Evolutionary conservation across 108 stramenopile species (phyloP).

Genomic region (Hondaea fermentalgiana): DNA sequence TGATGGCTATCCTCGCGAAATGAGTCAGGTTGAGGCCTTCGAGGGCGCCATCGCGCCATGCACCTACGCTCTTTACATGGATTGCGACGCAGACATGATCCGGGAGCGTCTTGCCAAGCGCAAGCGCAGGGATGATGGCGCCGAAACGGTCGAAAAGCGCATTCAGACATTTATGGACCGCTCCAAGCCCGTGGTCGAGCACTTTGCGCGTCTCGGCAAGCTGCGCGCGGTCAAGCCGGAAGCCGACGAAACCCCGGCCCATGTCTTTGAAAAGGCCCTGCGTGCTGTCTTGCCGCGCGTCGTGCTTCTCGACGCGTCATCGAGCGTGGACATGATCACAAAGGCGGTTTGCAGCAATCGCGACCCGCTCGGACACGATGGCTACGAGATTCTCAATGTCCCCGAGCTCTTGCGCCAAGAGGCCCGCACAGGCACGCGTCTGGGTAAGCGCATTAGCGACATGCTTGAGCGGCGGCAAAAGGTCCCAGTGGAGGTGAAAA

Average conservation of each 20-base stretch:
- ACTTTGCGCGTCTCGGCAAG: neutral
- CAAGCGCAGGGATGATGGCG: constrained; percentile 49
- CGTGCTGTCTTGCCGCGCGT: constrained; percentile 43
- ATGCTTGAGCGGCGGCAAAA: constrained; percentile 75
- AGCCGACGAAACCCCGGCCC: neutral
- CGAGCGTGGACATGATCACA: constrained; percentile 74
- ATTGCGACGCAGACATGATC: constrained; percentile 28
- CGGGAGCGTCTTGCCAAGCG: constrained; percentile 39
- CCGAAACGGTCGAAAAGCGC: constrained; percentile 42
- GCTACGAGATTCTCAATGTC: constrained; percentile 73
- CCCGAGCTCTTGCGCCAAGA: constrained; percentile 82
- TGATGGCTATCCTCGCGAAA: constrained; percentile 73
- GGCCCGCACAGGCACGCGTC: constrained; percentile 59
- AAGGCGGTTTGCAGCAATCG: constrained; percentile 22
- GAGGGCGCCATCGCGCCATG: constrained; percentile 13
- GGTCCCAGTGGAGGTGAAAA: constrained; percentile 66
- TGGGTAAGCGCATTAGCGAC: constrained; percentile 71
- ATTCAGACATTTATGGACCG: constrained; percentile 5
- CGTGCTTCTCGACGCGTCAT: constrained; percentile 87
- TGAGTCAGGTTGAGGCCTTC: constrained; percentile 17
- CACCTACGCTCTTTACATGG: neutral
- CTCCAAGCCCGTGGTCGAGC: constrained; percentile 22
- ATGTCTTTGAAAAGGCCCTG: neutral
- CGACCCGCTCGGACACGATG: constrained; percentile 62
- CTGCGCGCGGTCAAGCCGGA: constrained; percentile 5